Evolutionary conservation across 2,329 filamentous ascomycete species (phyloP), one percentile per base, ranked within the genome.

Genomic region (Lojkania enalia): DNA sequence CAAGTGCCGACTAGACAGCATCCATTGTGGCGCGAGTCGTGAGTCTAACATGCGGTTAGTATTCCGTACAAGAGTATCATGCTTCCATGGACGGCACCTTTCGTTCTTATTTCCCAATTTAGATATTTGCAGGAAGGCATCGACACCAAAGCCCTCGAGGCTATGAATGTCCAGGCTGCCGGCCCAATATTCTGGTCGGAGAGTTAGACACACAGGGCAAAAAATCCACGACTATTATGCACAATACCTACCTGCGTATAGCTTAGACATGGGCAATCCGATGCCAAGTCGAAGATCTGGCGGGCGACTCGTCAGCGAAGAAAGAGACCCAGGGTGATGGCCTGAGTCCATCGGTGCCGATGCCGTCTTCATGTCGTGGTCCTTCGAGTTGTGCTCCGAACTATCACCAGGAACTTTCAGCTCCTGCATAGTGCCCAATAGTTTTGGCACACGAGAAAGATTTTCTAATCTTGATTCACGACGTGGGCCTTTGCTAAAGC

Each of bases 41-140:
- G 50, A 99, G 77, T 70, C 51, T 57, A 37, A 19, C 19, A 23
- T 31, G 27, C 13, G 20, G 44, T 51, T 25, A 55, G 42, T 33
- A 36, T 3, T 25, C 14, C 44, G 20, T 27, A 31, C 35, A 16
- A 37, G 41, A 16, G 12, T 15, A 7, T 20, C 48, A 32, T 52
- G n/a, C n/a, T n/a, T n/a, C n/a, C n/a, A n/a, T n/a, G n/a, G n/a
- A n/a, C n/a, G n/a, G n/a, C 16, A 55, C 48, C 95, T 90, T 75
- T 99, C 94, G 64, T 97, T 96, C 77, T 96, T 96, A 69, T 99
- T 99, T 15, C 94, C 94, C 45, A 99, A 77, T 68, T 95, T 95
- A 4, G 90, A 95, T 48, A 99, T 96, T 66, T 97, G 91, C 52
- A 99, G 73, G 64, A 99, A 99, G 0, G 88, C 91, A 73, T 99